phyloP scores from a whole-genome alignment of 805 yeast genomes.

The Ogataea nakhonphanomensis region DNA sequence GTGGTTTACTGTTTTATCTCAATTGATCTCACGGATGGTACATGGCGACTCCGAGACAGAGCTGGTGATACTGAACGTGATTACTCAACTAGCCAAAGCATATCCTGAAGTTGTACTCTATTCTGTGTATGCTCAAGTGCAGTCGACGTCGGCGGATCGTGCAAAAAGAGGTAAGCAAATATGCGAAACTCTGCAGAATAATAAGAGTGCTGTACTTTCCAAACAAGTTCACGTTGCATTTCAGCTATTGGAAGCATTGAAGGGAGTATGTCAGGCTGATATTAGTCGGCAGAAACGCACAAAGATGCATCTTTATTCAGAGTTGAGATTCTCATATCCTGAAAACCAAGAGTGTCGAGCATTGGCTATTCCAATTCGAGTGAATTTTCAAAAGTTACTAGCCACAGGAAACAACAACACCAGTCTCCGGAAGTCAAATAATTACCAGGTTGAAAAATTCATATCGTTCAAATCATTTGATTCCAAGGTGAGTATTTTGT shows the following conservation, averaged over 20 bases:
- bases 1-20: slow-evolving; percentile 87
- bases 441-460: slow-evolving; percentile 20
- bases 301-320: slow-evolving; percentile 38
- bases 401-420: slow-evolving; percentile 41
- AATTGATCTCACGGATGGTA: slow-evolving; percentile 72
- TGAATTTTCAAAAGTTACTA: slow-evolving; percentile 69
- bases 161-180: slow-evolving; percentile 44
- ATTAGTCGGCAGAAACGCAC: slow-evolving; percentile 34
- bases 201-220: slow-evolving; percentile 13
- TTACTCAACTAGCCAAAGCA: slow-evolving; percentile 51
- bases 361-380: slow-evolving; percentile 71
- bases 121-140: slow-evolving; percentile 68
- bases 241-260: slow-evolving; percentile 40
- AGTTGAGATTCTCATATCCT: slow-evolving; percentile 37
- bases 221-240: slow-evolving; percentile 28
- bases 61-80: slow-evolving; percentile 52
- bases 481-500: slow-evolving; percentile 62
- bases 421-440: slow-evolving; percentile 30
- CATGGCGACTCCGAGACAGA: slow-evolving; percentile 59
- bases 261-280: slow-evolving; percentile 40
- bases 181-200: slow-evolving; percentile 32
- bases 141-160: slow-evolving; percentile 52
- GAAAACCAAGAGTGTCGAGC: slow-evolving; percentile 30
- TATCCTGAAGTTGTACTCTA: slow-evolving; percentile 88
- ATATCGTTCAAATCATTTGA: slow-evolving; percentile 63